Percentiles rank a stretch among this genome's conserved stretches.
These are phyloP conservation scores for Blastocystis sp. DNA, from an alignment of 352 stramenopile genomes.

Conservation along the genomic window DNA sequence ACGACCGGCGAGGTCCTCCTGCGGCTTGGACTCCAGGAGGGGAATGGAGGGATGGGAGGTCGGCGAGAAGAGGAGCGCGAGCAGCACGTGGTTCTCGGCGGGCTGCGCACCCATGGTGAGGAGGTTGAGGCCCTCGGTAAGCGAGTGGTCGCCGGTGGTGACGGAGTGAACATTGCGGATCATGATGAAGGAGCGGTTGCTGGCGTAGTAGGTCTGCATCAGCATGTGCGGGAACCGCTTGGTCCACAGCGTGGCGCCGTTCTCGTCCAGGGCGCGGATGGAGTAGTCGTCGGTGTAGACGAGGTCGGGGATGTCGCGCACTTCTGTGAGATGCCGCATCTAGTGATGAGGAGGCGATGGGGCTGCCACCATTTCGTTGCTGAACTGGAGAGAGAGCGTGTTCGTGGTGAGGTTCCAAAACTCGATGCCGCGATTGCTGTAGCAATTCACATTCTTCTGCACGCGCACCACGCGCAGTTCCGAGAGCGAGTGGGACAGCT, in stretches of 20 bases:
- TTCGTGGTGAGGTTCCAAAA: constrained; percentile 43
- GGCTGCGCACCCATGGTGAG: not conserved
- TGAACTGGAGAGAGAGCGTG: constrained; percentile 45
- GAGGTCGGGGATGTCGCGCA: not conserved
- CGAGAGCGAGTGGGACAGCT: not conserved
- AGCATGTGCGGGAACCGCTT: constrained; percentile 6
- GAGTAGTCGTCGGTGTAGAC: constrained; percentile 32
- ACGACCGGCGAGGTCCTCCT: not conserved
- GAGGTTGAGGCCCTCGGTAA: constrained; percentile 5
- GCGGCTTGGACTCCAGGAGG: not conserved
- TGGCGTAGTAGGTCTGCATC: constrained; percentile 35
- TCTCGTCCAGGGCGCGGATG: constrained; percentile 2
- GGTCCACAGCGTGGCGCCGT: not conserved
- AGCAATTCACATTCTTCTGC: constrained; percentile 44
- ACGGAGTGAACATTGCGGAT: constrained; percentile 18
- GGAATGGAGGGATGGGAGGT: not conserved
- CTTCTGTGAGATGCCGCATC: constrained; percentile 22
- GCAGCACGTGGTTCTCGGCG: constrained; percentile 36
- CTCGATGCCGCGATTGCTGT: constrained; percentile 37
- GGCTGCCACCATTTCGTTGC: not conserved
- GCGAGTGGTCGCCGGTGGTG: not conserved
- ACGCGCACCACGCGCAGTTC: constrained; percentile 38
- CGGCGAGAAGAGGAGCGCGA: not conserved
- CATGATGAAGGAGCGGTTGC: constrained; percentile 32
- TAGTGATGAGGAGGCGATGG: not conserved